Evolutionary conservation across 768 basidiomycete genomes (phyloP).

Genomic region (Boletus sp.): DNA sequence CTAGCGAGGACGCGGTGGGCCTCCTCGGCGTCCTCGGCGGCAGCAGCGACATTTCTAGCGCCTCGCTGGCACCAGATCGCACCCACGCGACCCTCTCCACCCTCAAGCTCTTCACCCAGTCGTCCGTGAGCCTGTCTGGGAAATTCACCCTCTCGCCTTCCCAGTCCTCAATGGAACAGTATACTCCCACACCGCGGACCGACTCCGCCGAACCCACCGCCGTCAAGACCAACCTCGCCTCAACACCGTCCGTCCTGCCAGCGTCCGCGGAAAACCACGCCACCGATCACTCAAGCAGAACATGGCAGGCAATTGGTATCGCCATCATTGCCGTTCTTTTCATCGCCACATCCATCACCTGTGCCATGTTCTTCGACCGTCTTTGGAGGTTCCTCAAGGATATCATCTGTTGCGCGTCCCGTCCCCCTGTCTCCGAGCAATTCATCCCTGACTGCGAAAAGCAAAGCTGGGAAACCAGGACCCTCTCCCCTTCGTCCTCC

Average conservation of each 20-base stretch:
- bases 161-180: neutral
- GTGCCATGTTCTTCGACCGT: conserved; percentile 67
- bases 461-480: conserved; percentile 49
- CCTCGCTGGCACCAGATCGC: neutral
- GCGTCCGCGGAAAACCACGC: conserved; percentile 5
- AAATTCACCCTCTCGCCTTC: neutral
- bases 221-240: neutral
- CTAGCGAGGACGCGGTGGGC: conserved; percentile 3
- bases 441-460: conserved; percentile 66
- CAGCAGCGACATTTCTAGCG: neutral
- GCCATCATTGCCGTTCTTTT: conserved; percentile 61
- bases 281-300: conserved; percentile 43
- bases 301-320: conserved; percentile 73
- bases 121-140: neutral
- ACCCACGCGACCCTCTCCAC: neutral
- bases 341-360: conserved; percentile 53
- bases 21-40: conserved; percentile 19
- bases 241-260: conserved; percentile 7
- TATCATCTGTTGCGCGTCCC: conserved; percentile 41
- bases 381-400: conserved; percentile 64
- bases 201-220: neutral
- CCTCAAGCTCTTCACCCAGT: neutral
- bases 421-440: conserved; percentile 43
- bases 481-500: conserved; percentile 6
- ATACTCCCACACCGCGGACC: neutral